Percentiles rank a stretch among this genome's conserved stretches.
Conservation (phyloP, 345 rosid genomes). For the Cardiospermum halicacabum region DNA sequence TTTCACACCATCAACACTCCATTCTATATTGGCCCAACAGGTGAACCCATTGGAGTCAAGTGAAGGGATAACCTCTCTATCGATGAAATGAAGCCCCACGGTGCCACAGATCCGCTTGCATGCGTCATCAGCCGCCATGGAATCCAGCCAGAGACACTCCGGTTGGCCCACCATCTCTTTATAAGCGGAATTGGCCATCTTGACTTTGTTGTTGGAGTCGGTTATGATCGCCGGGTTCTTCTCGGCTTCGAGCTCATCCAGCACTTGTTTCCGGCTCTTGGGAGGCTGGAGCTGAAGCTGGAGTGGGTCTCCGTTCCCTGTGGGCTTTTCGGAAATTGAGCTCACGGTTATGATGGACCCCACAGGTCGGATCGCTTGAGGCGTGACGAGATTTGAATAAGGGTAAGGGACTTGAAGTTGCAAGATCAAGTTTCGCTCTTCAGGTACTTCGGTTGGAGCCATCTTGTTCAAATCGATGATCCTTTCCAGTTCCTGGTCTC, state of each 20-base stretch:
- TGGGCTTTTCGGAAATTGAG: constrained; percentile 40
- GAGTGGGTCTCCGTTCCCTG: too few species aligned
- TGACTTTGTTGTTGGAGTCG: constrained; percentile 71
- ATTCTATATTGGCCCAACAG: constrained; percentile 88
- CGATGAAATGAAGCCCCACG: constrained; percentile 51
- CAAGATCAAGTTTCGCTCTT: constrained; percentile 53
- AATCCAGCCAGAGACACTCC: constrained; percentile 83
- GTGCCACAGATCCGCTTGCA: constrained; percentile 78
- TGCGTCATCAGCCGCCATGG: constrained; percentile 35
- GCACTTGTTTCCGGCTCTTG: constrained; percentile 63
- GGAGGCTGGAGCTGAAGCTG: constrained; percentile 18
- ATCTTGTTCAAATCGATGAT: constrained; percentile 56
- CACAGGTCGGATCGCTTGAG: constrained; percentile 72
- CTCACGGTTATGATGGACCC: constrained; percentile 68
- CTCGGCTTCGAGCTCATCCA: constrained; percentile 73
- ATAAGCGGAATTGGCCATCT: constrained; percentile 83
- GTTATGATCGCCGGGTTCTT: constrained; percentile 64
- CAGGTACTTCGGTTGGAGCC: constrained; percentile 43
- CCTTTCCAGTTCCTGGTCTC: constrained; percentile 15
- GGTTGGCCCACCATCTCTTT: constrained; percentile 98
- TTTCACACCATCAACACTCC: constrained; percentile 61
- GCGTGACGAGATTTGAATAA: constrained; percentile 48
- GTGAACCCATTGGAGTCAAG: constrained; percentile 51
- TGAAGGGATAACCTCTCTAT: constrained; percentile 26
- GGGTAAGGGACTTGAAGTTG: constrained; percentile 50